Percentiles rank a stretch among this genome's conserved stretches.
phyloP scores from a whole-genome alignment of 2,329 filamentous ascomycete species.

The Talaromyces piceae region DNA sequence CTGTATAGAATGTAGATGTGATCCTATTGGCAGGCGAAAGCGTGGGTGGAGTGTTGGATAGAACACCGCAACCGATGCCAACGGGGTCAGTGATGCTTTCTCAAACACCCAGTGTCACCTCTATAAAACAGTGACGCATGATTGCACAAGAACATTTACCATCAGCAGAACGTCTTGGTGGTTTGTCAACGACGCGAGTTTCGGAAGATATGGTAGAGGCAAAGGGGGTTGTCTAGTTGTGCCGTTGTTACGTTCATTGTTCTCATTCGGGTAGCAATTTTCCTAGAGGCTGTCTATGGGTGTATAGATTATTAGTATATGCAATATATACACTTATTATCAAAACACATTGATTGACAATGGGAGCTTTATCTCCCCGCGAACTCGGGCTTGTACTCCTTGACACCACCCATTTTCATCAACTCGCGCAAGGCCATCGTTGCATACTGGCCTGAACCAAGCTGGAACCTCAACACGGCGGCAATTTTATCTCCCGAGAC shows the following conservation, averaged over 20 bases:
- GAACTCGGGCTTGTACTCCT: conserved; percentile 57
- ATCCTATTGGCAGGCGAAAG: not conserved
- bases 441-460: conserved; percentile 74
- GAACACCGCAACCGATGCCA: too few relatives aligned
- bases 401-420: conserved; percentile 59
- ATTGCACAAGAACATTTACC: too few relatives aligned
- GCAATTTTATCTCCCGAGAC: conserved; percentile 48
- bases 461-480: conserved; percentile 64
- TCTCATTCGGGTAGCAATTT: too few relatives aligned
- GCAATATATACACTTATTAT: not conserved
- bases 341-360: too few relatives aligned
- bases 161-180: conserved; percentile 11
- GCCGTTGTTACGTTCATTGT: too few relatives aligned
- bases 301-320: too few relatives aligned
- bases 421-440: conserved; percentile 76
- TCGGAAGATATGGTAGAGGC: conserved; percentile 9
- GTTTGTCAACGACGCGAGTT: conserved; percentile 6
- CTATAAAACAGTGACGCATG: conserved; percentile 10
- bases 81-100: not conserved
- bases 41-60: too few relatives aligned
- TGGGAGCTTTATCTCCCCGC: conserved; percentile 31
- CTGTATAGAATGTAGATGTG: not conserved
- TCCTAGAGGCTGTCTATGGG: too few relatives aligned
- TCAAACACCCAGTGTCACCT: not conserved
- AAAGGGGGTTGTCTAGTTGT: conserved; percentile 9